Conservation (phyloP, 768 basidiomycete genomes). For the Auriculariales sp. region DNA sequence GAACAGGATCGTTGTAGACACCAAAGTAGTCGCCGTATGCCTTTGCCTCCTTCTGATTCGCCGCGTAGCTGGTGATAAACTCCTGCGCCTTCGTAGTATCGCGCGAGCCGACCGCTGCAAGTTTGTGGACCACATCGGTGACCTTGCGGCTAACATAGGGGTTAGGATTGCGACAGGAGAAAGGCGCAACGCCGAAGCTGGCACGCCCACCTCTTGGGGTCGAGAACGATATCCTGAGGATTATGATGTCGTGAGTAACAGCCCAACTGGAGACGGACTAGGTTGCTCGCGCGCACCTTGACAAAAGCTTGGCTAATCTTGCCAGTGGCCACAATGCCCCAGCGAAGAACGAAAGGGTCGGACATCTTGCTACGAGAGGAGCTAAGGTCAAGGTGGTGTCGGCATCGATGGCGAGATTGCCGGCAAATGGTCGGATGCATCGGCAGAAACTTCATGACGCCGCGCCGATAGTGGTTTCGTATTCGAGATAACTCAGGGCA, state of each 20-base stretch:
- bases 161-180: neutral
- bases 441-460: too few relatives aligned
- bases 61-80: constrained; percentile 44
- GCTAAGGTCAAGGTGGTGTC: too few relatives aligned
- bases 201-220: constrained; percentile 52
- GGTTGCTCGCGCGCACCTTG: constrained; percentile 28
- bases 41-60: constrained; percentile 39
- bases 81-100: constrained; percentile 48
- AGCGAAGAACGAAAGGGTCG: constrained; percentile 37
- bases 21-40: constrained; percentile 62
- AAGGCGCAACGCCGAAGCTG: neutral
- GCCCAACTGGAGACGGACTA: too few relatives aligned
- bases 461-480: too few relatives aligned
- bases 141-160: constrained; percentile 37
- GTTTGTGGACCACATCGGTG: constrained; percentile 50
- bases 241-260: neutral
- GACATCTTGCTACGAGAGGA: constrained; percentile 9
- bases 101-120: constrained; percentile 68
- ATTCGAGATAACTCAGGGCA: too few relatives aligned
- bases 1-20: constrained; percentile 54
- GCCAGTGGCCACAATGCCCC: constrained; percentile 85
- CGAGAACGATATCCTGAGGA: constrained; percentile 53
- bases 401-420: too few relatives aligned
- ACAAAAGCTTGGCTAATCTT: constrained; percentile 53
- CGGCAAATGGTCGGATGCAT: too few relatives aligned